A percentile compares a stretch with the other conserved stretches of the same genome.
Conservation (phyloP, 2,329 filamentous ascomycete genomes). For the Epichloe hybrida region DNA sequence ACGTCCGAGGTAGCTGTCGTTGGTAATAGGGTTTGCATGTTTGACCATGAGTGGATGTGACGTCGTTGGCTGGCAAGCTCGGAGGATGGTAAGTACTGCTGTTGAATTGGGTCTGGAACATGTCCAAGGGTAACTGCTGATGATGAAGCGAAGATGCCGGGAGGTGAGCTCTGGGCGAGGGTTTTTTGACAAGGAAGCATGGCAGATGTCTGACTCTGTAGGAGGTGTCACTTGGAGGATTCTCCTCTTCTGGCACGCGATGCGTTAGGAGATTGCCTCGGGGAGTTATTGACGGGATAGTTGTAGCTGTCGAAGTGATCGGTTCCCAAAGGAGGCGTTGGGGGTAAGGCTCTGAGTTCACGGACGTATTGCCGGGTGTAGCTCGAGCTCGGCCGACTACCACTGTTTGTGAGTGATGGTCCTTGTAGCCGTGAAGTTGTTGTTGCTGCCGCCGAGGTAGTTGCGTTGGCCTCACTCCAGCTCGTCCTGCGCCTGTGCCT, state of each 20-base stretch:
- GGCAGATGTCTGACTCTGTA: slow-evolving; percentile 36
- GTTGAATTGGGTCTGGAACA: slow-evolving; percentile 30
- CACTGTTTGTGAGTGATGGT: neutral
- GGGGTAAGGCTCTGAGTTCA: slow-evolving; percentile 48
- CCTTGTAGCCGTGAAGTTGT: neutral
- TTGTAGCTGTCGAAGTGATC: slow-evolving; percentile 65
- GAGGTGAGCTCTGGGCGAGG: slow-evolving; percentile 13
- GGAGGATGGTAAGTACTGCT: slow-evolving; percentile 39
- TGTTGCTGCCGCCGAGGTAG: neutral
- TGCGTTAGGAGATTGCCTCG: slow-evolving; percentile 37
- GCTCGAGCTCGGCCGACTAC: slow-evolving; percentile 19
- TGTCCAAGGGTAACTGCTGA: slow-evolving; percentile 27
- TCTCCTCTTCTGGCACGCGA: slow-evolving; percentile 39
- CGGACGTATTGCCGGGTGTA: slow-evolving; percentile 25
- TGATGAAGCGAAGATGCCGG: slow-evolving; percentile 17
- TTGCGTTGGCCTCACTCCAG: neutral
- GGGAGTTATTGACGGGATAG: slow-evolving; percentile 55
- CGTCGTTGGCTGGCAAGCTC: slow-evolving; percentile 31
- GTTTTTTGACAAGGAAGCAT: slow-evolving; percentile 26
- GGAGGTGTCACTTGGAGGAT: slow-evolving; percentile 45
- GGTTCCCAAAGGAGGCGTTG: slow-evolving; percentile 74
- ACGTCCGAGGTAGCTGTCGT: slow-evolving; percentile 46
- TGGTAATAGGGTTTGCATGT: slow-evolving; percentile 51
- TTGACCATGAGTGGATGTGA: slow-evolving; percentile 32
- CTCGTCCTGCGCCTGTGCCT: neutral